phyloP scores from a whole-genome alignment of 2,329 filamentous ascomycete genomes.

The Phialophora chinensis region DNA sequence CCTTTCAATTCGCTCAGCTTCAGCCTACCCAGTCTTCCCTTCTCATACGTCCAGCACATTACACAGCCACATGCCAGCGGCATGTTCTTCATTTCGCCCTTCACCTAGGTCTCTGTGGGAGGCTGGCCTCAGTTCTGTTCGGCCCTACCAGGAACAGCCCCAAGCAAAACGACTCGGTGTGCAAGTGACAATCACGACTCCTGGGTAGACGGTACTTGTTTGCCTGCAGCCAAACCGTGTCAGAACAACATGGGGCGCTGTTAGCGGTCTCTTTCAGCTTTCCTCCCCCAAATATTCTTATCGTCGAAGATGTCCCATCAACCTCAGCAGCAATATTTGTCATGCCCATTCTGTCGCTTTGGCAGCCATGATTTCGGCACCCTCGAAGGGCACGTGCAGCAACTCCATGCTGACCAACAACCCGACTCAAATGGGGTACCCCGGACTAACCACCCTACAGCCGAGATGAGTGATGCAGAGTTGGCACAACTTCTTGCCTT shows the following conservation, averaged over 20 bases:
- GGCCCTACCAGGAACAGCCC: not conserved
- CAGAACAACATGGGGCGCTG: conserved; percentile 7
- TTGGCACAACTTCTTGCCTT: conserved; percentile 37
- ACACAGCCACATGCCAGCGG: not conserved
- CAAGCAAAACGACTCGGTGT: not conserved
- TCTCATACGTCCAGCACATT: not conserved
- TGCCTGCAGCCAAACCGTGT: not conserved
- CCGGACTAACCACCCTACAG: conserved; percentile 1
- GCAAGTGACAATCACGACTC: conserved; percentile 1
- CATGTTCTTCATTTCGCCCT: not conserved
- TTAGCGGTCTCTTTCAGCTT: conserved; percentile 6
- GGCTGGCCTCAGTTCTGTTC: not conserved
- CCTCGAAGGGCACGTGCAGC: conserved; percentile 30
- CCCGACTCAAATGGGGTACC: not conserved
- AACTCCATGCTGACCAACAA: conserved; percentile 22
- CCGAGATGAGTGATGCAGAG: conserved; percentile 28
- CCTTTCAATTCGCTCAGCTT: not conserved
- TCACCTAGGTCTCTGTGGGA: not conserved
- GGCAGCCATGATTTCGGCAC: conserved; percentile 27
- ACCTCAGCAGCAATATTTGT: conserved; percentile 22
- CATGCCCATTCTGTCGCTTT: conserved; percentile 31
- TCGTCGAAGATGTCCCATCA: conserved; percentile 22
- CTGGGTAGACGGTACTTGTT: not conserved
- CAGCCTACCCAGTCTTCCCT: conserved; percentile 1
- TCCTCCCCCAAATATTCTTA: not conserved